Percentiles rank a stretch among this genome's conserved stretches.
Conservation (phyloP, 108 stramenopile species). For the Cyclotella kingstonii region DNA sequence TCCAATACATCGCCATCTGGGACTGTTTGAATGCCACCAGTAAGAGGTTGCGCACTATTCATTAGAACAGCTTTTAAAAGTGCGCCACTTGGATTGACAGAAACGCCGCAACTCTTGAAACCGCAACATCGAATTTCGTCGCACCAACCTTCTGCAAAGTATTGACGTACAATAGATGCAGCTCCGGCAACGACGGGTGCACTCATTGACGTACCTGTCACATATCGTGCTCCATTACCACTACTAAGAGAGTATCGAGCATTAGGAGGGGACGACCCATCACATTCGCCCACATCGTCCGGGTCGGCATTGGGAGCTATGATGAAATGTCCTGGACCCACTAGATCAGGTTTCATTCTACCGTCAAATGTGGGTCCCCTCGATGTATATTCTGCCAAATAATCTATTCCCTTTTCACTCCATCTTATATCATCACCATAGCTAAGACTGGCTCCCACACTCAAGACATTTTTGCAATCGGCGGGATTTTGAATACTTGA, state of each 20-base stretch:
- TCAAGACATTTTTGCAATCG: conserved; percentile 61
- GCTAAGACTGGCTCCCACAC: conserved; percentile 59
- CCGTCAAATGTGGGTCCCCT: conserved; percentile 70
- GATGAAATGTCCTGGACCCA: conserved; percentile 70
- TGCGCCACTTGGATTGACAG: conserved; percentile 58
- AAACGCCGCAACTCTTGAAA: conserved; percentile 44
- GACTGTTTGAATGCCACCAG: conserved; percentile 34
- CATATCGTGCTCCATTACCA: conserved; percentile 21
- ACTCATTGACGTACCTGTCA: conserved; percentile 65
- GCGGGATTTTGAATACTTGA: conserved; percentile 60
- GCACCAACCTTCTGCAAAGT: conserved; percentile 64
- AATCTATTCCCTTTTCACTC: conserved; percentile 43
- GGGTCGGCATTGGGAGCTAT: conserved; percentile 53
- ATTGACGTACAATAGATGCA: conserved; percentile 77
- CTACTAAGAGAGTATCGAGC: background rate
- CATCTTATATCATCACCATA: conserved; percentile 32
- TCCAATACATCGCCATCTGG: conserved; percentile 22
- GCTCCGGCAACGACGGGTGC: conserved; percentile 76
- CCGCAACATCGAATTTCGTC: conserved; percentile 43
- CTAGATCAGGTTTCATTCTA: conserved; percentile 80
- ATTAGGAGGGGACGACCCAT: conserved; percentile 25
- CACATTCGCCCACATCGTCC: conserved; percentile 32
- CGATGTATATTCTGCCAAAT: conserved; percentile 62
- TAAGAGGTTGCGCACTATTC: conserved; percentile 59
- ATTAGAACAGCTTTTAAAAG: conserved; percentile 76